Evolutionary conservation across 2,329 filamentous ascomycete genomes (phyloP).

Genomic region (Chrysoporthe austroafricana): DNA sequence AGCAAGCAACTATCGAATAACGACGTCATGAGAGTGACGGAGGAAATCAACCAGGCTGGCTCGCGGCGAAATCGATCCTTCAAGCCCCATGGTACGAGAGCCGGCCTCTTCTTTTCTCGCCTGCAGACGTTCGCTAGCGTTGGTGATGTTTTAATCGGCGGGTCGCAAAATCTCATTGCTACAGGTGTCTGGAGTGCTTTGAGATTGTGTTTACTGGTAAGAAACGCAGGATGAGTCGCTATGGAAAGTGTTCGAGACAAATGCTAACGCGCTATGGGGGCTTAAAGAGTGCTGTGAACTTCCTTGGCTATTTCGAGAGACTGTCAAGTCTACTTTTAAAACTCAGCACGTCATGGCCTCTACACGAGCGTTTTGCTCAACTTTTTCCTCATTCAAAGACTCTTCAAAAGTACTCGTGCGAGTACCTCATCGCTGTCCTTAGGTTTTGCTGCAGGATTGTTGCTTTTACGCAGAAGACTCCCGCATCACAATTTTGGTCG

Average conservation of each 20-base stretch:
- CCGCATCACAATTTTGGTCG: neutral
- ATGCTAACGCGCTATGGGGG: neutral
- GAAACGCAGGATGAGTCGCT: neutral
- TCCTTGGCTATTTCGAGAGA: constrained; percentile 18
- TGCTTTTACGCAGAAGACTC: neutral
- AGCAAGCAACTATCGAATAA: neutral
- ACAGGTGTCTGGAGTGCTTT: constrained; percentile 27
- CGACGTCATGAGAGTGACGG: constrained; percentile 27
- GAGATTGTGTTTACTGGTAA: constrained; percentile 24
- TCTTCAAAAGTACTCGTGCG: constrained; percentile 11
- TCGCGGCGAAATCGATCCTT: constrained; percentile 16
- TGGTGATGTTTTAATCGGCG: constrained; percentile 24
- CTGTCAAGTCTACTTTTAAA: constrained; percentile 9
- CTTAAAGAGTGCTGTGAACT: neutral
- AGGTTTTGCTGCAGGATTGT: neutral
- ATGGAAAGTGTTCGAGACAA: no score
- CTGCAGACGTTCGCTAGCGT: constrained; percentile 23
- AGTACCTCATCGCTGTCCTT: neutral
- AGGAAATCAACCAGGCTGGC: constrained; percentile 30
- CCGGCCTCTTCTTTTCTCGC: constrained; percentile 20
- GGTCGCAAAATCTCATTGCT: constrained; percentile 28
- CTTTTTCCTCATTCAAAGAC: constrained; percentile 9
- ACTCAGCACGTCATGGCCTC: constrained; percentile 12
- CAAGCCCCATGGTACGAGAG: constrained; percentile 20
- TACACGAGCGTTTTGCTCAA: constrained; percentile 17